phyloP scores from a whole-genome alignment of 1,139 yeast species.

The Diutina neorugosa region DNA sequence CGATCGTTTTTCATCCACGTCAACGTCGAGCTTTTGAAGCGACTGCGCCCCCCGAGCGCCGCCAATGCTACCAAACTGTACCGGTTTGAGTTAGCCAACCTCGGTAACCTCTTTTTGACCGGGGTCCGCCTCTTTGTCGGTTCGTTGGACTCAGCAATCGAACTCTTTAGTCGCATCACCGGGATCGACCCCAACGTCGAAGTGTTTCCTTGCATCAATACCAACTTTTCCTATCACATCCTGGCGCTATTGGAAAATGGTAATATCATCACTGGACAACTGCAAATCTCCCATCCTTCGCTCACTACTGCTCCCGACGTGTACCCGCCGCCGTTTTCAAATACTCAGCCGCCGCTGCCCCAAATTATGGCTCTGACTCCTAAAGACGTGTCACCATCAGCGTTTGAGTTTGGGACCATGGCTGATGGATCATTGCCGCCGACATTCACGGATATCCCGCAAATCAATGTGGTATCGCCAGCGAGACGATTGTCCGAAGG shows the following conservation, averaged over 20 bases:
- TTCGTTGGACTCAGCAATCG: conserved; percentile 74
- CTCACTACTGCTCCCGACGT: conserved; percentile 10
- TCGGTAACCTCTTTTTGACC: conserved; percentile 75
- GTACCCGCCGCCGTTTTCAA: conserved; percentile 27
- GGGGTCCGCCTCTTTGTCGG: conserved; percentile 79
- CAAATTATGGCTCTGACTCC: conserved; percentile 8
- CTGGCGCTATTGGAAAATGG: conserved; percentile 68
- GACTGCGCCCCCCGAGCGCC: conserved; percentile 36
- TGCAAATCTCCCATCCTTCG: conserved; percentile 84
- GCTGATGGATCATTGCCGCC: not conserved
- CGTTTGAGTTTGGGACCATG: not conserved
- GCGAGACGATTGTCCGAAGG: conserved; percentile 9
- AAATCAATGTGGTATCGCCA: conserved; percentile 5
- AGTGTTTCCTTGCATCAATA: conserved; percentile 74
- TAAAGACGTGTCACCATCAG: not conserved
- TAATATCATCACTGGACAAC: conserved; percentile 76
- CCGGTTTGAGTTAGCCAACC: conserved; percentile 65
- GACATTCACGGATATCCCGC: not conserved
- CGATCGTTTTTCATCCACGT: conserved; percentile 71
- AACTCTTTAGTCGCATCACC: conserved; percentile 55
- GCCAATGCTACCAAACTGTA: conserved; percentile 39
- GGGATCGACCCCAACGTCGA: conserved; percentile 42
- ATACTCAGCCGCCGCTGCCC: conserved; percentile 28
- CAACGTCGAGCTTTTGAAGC: conserved; percentile 63
- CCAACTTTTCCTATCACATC: conserved; percentile 78